Conservation (phyloP, 2,329 filamentous ascomycete species). For the Diaporthe humulicola region DNA sequence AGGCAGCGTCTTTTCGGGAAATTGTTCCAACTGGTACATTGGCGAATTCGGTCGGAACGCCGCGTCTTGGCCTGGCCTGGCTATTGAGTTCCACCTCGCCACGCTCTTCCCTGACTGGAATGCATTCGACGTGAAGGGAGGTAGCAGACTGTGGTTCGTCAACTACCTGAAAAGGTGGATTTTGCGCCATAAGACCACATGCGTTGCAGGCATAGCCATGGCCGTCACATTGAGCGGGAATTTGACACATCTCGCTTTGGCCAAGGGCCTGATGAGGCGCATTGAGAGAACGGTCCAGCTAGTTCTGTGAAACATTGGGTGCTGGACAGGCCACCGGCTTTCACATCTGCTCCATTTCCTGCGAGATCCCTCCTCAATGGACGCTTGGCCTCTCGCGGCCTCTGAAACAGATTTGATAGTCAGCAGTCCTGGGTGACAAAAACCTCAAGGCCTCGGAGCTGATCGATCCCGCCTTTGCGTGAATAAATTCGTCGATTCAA, state of each 20-base stretch:
- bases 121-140: neutral
- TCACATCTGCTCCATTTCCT: neutral
- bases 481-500: no score
- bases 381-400: neutral
- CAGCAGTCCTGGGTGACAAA: neutral
- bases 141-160: neutral
- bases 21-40: slow-evolving; percentile 59
- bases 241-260: neutral
- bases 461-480: neutral
- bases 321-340: neutral
- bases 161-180: neutral
- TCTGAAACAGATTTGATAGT: neutral
- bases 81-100: slow-evolving; percentile 44
- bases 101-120: neutral
- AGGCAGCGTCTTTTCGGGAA: slow-evolving; percentile 52
- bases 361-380: neutral
- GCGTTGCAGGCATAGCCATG: neutral
- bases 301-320: neutral
- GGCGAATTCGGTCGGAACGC: slow-evolving; percentile 52
- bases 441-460: neutral
- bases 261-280: neutral
- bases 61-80: slow-evolving; percentile 50
- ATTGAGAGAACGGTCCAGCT: neutral
- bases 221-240: neutral
- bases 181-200: neutral